Evolutionary conservation across 78 protist genomes (phyloP).

Genomic region (Mantamonas sphyraenae): DNA sequence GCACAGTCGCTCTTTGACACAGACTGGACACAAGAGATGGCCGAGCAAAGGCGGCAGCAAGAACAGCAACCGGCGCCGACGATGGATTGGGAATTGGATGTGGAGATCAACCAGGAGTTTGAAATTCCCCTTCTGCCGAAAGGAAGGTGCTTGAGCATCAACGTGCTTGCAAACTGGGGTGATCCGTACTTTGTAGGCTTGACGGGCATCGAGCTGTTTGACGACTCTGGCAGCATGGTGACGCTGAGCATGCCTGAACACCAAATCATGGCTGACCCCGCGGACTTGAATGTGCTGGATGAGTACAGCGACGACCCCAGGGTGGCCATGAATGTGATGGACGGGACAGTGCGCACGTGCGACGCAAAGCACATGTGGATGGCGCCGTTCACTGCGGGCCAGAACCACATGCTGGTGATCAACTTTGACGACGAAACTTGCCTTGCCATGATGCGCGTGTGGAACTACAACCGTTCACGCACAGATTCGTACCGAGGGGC

Average conservation of each 20-base stretch:
- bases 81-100: too few species aligned
- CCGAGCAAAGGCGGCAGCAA: too few species aligned
- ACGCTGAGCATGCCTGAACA: background rate
- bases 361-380: constrained; percentile 52
- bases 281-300: constrained; percentile 23
- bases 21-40: too few species aligned
- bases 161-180: constrained; percentile 58
- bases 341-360: constrained; percentile 10
- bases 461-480: constrained; percentile 66
- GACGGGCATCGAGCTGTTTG: constrained; percentile 63
- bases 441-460: constrained; percentile 34
- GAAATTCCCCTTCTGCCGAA: background rate
- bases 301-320: constrained; percentile 11
- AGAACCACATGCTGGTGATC: constrained; percentile 20
- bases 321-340: constrained; percentile 9
- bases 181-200: constrained; percentile 72
- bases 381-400: constrained; percentile 47
- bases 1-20: too few species aligned
- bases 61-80: too few species aligned
- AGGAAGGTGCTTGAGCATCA: background rate
- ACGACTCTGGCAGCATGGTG: background rate
- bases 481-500: constrained; percentile 52
- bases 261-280: constrained; percentile 3
- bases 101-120: too few species aligned
- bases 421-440: background rate